Conservation (phyloP, 495 filamentous ascomycete genomes). For the Tricharina praecox region DNA sequence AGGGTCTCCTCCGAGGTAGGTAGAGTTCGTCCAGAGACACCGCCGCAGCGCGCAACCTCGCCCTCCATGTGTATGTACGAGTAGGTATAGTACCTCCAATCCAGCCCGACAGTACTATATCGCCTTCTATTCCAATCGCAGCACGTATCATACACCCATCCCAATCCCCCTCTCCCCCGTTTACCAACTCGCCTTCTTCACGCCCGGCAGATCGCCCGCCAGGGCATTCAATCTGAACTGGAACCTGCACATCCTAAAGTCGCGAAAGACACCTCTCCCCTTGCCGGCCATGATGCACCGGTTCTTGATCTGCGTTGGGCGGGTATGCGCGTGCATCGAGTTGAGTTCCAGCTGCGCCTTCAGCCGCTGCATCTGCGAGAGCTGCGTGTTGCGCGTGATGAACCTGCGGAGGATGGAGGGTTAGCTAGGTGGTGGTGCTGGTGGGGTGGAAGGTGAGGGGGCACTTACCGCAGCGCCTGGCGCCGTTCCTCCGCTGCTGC, state of each 20-base stretch:
- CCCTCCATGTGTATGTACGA: too few relatives aligned
- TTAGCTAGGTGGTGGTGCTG: neutral
- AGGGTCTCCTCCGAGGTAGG: too few relatives aligned
- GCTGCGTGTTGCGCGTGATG: constrained; percentile 76
- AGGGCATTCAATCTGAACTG: constrained; percentile 82
- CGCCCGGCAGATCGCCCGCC: constrained; percentile 75
- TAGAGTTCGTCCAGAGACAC: too few relatives aligned
- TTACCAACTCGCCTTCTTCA: constrained; percentile 93
- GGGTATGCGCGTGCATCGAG: constrained; percentile 87
- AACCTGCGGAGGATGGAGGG: constrained; percentile 31
- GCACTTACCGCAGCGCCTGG: constrained; percentile 59
- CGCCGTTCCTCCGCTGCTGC: constrained; percentile 59
- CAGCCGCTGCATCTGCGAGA: constrained; percentile 62
- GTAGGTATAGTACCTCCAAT: too few relatives aligned
- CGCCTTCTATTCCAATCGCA: too few relatives aligned
- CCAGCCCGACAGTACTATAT: too few relatives aligned
- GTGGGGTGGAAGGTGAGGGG: neutral
- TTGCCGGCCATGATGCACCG: constrained; percentile 80
- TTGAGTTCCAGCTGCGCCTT: constrained; percentile 83
- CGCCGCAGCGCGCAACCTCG: too few relatives aligned
- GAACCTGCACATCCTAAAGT: constrained; percentile 82
- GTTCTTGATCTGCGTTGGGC: constrained; percentile 82
- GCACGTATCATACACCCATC: too few relatives aligned
- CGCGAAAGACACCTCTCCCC: constrained; percentile 65
- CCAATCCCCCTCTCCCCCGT: too few relatives aligned